phyloP scores from a whole-genome alignment of 2,329 filamentous ascomycete species.

The Hypoxylon sp. region DNA sequence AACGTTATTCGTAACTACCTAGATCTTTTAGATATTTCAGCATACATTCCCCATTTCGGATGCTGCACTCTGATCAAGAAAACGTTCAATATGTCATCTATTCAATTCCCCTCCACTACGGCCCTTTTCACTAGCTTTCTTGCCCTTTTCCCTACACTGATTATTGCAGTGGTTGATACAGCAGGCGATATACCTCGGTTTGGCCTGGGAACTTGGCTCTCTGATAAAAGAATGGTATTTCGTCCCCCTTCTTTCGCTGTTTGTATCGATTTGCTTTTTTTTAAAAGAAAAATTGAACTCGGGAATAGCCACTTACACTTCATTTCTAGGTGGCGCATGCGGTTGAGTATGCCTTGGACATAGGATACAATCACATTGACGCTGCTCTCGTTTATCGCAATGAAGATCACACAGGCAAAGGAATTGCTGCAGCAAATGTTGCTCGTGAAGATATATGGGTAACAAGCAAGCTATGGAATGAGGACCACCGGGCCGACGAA shows the following conservation, averaged over 20 bases:
- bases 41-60: not conserved
- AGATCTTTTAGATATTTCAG: slow-evolving; percentile 1
- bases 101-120: not conserved
- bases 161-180: not conserved
- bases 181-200: slow-evolving; percentile 46
- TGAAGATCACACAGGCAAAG: slow-evolving; percentile 61
- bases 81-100: slow-evolving; percentile 14
- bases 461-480: slow-evolving; percentile 56
- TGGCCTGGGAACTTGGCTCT: slow-evolving; percentile 50
- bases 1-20: not conserved
- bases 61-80: not conserved
- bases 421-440: slow-evolving; percentile 60
- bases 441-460: slow-evolving; percentile 66
- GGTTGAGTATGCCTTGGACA: slow-evolving; percentile 47
- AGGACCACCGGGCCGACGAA: slow-evolving; percentile 46
- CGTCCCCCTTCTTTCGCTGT: not conserved
- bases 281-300: not conserved
- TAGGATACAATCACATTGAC: slow-evolving; percentile 49
- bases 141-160: slow-evolving; percentile 9
- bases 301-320: not conserved
- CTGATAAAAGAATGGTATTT: slow-evolving; percentile 43
- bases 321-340: slow-evolving; percentile 45
- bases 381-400: slow-evolving; percentile 53
- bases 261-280: too few species aligned
- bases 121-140: slow-evolving; percentile 3